A percentile compares a stretch with the other conserved stretches of the same genome.
phyloP scores from a whole-genome alignment of 441 rosid species.

The Bruguiera hainesii region DNA sequence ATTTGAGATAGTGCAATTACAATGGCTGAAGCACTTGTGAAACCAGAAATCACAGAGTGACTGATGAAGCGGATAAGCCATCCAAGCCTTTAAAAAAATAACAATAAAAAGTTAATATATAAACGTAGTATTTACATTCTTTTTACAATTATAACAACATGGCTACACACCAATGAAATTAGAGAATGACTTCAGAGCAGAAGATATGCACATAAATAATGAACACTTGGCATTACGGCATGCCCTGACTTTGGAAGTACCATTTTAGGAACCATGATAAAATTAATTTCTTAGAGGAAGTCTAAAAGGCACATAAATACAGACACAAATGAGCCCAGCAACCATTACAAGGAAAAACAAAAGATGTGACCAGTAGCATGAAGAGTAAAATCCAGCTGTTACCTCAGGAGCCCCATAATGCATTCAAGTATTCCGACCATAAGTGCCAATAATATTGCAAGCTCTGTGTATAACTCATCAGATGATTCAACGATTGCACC shows the following conservation, averaged over 20 bases:
- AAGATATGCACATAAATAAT: conserved; percentile 5
- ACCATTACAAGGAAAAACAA: not conserved
- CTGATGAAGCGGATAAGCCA: conserved; percentile 98
- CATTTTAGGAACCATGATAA: conserved; percentile 5
- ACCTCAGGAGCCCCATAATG: conserved; percentile 89
- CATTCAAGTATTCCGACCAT: conserved; percentile 90
- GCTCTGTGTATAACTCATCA: conserved; percentile 72
- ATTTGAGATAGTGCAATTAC: conserved; percentile 90
- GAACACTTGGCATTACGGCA: conserved; percentile 1
- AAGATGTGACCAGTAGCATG: not conserved
- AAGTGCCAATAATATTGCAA: conserved; percentile 80
- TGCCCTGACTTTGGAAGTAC: conserved; percentile 1
- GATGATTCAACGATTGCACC: conserved; percentile 63
- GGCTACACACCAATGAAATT: conserved; percentile 6
- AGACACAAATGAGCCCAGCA: not conserved
- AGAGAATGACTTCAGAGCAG: conserved; percentile 4
- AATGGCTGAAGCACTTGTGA: conserved; percentile 90
- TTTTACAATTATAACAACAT: conserved; percentile 4
- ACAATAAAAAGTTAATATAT: not conserved
- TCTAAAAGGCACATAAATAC: not conserved
- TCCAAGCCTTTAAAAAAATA: conserved; percentile 67
- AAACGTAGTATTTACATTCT: not conserved
- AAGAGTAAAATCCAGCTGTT: conserved; percentile 18
- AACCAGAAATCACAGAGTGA: conserved; percentile 98
- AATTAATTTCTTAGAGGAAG: not conserved